A percentile compares a stretch with the other conserved stretches of the same genome.
phyloP scores from a whole-genome alignment of 164 flowering plant species.

The Stephania cephalantha region DNA sequence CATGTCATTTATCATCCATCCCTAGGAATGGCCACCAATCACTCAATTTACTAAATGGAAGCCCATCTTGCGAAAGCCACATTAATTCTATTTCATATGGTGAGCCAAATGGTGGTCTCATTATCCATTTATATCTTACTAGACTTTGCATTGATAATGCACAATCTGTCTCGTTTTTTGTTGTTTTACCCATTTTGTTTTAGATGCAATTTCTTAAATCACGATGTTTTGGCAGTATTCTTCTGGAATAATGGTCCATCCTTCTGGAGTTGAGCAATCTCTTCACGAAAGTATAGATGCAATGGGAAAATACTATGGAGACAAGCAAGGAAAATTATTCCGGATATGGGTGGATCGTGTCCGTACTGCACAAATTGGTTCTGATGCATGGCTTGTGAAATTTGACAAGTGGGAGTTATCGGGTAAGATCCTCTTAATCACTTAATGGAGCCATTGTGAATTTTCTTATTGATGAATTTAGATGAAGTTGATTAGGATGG shows the following conservation, averaged over 20 bases:
- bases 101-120: background rate
- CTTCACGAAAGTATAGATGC: constrained; percentile 34
- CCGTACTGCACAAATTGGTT: constrained; percentile 39
- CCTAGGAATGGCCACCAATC: background rate
- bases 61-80: background rate
- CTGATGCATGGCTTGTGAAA: constrained; percentile 61
- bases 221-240: constrained; percentile 34
- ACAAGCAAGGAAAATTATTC: constrained; percentile 51
- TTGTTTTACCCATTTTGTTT: background rate
- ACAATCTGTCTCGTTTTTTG: background rate
- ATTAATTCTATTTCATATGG: background rate
- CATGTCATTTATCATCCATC: background rate
- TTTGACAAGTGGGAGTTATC: constrained; percentile 60
- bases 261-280: constrained; percentile 47
- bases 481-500: background rate
- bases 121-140: background rate
- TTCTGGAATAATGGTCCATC: constrained; percentile 46
- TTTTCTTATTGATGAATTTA: background rate
- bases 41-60: background rate
- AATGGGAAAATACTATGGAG: constrained; percentile 41
- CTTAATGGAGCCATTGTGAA: background rate
- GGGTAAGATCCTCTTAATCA: constrained; percentile 33
- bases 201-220: constrained; percentile 6
- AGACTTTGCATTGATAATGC: background rate
- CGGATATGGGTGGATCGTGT: constrained; percentile 66